Evolutionary conservation across 225 moss, liverwort and hornwort genomes (phyloP), one percentile per base, ranked within the genome.

Genomic region (Bryoerythrophyllum caledonicum): DNA sequence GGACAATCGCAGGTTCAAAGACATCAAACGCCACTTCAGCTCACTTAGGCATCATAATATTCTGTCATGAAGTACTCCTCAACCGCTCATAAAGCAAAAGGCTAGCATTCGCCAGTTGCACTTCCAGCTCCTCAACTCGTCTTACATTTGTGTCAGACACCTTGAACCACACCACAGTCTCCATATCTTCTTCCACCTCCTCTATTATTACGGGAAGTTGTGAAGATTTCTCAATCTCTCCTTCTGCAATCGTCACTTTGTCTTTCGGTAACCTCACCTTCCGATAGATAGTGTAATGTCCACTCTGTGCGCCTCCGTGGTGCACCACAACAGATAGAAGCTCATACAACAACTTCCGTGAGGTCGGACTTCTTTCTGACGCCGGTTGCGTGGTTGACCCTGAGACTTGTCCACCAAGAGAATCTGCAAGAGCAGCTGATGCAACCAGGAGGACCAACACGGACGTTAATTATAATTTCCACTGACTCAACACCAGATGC

Each of bases 321-420:
- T 96, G 96, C 74, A 94, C 94, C 63, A 96, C 92, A 78, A 94
- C 80, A 71, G 96, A 96, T 71, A 96, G 78, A 65, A 96, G 94
- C 78, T 86, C 85, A 76, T 92, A 96, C 68, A 91, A 80, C 72
- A 91, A 61, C 67, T 84, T 88, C 62, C 91, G 85, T 9, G 89
- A 75, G 49, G 85, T 74, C 70, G 79, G n/a, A 74, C 76, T 35
- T 65, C 72, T 82, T 72, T 71, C 63, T 34, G 63, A 51, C 48
- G 71, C 55, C 8, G 71, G n/a, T 72, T 80, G 80, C 20, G 70
- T 78, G 35, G 72, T 72, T 78, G 78, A 72, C 37, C 37, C 72
- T 65, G 78, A 20, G 35, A 56, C n/a, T 19, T 76, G 75, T 40
- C 35, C 27, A 27, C 78, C 72, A 74, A 85, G 61, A 40, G 80